Evolutionary conservation across 768 basidiomycete species (phyloP).

Genomic region (Mycena epipterygia): DNA sequence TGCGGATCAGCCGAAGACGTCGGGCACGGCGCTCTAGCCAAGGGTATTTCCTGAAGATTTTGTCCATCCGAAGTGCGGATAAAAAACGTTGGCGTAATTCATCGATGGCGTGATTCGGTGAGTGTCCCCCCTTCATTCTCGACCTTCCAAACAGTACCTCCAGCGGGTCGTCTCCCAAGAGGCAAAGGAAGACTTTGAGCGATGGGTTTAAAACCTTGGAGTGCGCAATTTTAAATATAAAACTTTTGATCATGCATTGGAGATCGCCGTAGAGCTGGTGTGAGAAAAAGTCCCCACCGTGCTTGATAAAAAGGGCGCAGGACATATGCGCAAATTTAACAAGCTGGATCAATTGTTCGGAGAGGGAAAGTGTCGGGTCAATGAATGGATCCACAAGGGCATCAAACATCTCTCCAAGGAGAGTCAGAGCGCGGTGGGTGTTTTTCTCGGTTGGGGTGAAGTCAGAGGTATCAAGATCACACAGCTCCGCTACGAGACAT

Average conservation of each 20-base stretch:
- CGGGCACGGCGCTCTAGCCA: constrained; percentile 7
- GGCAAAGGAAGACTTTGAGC: constrained; percentile 32
- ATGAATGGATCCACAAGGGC: constrained; percentile 28
- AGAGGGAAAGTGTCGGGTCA: constrained; percentile 28
- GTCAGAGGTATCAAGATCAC: constrained; percentile 28
- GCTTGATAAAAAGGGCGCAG: constrained; percentile 18
- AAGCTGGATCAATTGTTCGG: constrained; percentile 10
- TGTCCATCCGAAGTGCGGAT: constrained; percentile 22
- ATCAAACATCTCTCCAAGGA: constrained; percentile 47
- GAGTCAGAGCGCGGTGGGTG: constrained; percentile 35
- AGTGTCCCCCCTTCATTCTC: constrained; percentile 34
- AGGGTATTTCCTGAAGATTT: constrained; percentile 20
- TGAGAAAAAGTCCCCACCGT: constrained; percentile 17
- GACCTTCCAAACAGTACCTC: constrained; percentile 36
- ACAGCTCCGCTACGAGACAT: constrained; percentile 32
- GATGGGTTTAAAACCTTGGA: constrained; percentile 4
- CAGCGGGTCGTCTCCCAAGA: constrained; percentile 35
- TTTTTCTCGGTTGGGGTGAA: constrained; percentile 37
- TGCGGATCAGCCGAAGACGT: constrained; percentile 25
- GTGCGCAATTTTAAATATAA: not conserved
- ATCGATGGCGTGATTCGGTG: constrained; percentile 17
- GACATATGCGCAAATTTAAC: constrained; percentile 17
- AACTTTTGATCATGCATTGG: not conserved
- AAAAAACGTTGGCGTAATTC: constrained; percentile 17
- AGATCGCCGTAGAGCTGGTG: not conserved